phyloP scores from a whole-genome alignment of 2,329 filamentous ascomycete species.

The Colletotrichum tropicicola region DNA sequence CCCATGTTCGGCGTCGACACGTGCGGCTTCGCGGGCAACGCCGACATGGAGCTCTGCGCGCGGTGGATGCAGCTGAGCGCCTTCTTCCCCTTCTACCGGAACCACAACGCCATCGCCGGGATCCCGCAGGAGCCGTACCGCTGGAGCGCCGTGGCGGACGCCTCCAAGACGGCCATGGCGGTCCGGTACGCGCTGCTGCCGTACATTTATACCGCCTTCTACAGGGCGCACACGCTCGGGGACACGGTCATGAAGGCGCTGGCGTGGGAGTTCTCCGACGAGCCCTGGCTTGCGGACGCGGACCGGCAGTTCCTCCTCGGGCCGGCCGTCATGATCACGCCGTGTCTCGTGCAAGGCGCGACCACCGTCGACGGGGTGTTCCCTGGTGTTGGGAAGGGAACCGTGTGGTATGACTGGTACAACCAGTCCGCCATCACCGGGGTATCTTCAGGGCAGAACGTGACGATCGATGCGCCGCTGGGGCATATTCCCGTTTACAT shows the following conservation, averaged over 20 bases:
- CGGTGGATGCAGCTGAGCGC: slow-evolving; percentile 79
- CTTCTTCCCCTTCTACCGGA: slow-evolving; percentile 83
- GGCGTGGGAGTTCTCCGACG: slow-evolving; percentile 78
- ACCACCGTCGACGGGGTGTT: slow-evolving; percentile 73
- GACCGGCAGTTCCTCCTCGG: slow-evolving; percentile 80
- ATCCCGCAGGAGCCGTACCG: slow-evolving; percentile 75
- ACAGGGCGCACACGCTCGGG: slow-evolving; percentile 71
- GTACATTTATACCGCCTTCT: slow-evolving; percentile 80
- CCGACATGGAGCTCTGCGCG: slow-evolving; percentile 74
- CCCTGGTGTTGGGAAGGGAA: slow-evolving; percentile 58
- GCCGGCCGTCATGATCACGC: slow-evolving; percentile 70
- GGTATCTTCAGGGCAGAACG: slow-evolving; percentile 45
- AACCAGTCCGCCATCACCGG: slow-evolving; percentile 63
- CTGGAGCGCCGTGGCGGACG: slow-evolving; percentile 73
- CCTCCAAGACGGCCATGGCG: slow-evolving; percentile 71
- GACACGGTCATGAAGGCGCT: slow-evolving; percentile 78
- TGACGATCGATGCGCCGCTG: slow-evolving; percentile 32
- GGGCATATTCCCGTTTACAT: slow-evolving; percentile 75
- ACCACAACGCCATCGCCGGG: slow-evolving; percentile 73
- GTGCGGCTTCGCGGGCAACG: slow-evolving; percentile 76
- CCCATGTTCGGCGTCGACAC: slow-evolving; percentile 80
- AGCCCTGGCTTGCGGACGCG: slow-evolving; percentile 71
- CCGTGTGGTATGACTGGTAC: slow-evolving; percentile 84
- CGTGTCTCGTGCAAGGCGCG: slow-evolving; percentile 71
- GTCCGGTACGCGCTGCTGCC: slow-evolving; percentile 77